Conservation (phyloP, 2,329 filamentous ascomycete species). For the Lasiodiplodia theobromae region DNA sequence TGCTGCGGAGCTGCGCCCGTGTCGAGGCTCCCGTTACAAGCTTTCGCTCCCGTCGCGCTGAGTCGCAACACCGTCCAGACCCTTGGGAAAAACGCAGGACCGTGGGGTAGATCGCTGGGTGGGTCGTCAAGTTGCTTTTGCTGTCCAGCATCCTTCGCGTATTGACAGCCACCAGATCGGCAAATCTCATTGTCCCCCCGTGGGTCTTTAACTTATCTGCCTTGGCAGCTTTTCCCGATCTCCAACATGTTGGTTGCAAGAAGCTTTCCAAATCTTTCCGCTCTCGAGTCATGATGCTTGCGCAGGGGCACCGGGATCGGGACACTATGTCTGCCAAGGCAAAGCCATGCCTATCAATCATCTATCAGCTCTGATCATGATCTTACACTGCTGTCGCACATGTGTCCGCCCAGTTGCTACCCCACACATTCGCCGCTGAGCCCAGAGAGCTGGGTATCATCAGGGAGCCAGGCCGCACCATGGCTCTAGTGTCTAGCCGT, state of each 20-base stretch:
- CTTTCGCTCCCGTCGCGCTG: neutral
- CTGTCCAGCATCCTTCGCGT: conserved; percentile 2
- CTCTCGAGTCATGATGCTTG: neutral
- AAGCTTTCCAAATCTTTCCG: neutral
- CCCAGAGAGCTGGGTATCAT: neutral
- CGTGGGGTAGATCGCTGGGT: neutral
- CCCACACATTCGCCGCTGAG: neutral
- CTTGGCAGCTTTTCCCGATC: neutral
- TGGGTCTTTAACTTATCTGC: neutral
- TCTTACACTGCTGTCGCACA: neutral
- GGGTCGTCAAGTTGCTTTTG: neutral
- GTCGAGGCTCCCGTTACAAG: neutral
- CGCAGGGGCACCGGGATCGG: neutral
- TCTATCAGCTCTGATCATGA: neutral
- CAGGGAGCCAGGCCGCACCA: no score
- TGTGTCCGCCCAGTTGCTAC: neutral
- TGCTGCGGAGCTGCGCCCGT: neutral
- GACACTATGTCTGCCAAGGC: neutral
- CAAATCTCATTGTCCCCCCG: neutral
- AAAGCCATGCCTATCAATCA: neutral
- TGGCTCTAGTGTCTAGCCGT: neutral
- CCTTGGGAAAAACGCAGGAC: no score
- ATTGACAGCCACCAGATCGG: conserved; percentile 10
- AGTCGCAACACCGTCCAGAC: no score
- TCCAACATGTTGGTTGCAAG: neutral